Evolutionary conservation across 2,329 filamentous ascomycete genomes (phyloP), one percentile per base, ranked within the genome.

Genomic region (Sclerotinia trifoliorum): DNA sequence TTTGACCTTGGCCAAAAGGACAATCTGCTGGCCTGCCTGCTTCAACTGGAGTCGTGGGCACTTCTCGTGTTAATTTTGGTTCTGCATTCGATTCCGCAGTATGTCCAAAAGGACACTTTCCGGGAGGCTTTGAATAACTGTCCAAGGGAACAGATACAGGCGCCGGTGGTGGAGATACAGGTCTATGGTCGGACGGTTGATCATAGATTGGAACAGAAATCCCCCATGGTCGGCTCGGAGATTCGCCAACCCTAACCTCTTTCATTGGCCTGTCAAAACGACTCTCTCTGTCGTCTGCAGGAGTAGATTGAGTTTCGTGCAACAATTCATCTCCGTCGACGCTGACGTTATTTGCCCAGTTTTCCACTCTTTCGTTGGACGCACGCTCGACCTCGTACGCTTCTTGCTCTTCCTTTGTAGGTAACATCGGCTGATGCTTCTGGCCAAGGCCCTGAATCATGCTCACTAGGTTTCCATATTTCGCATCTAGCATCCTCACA

Each of bases 381-480:
- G 79, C 80, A 60, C 80, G 81, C 67, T 86, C 84, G 78, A 80
- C 54, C 74, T 80, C 70, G 74, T 80, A 71, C 32, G 70, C 68
- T 32, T 72, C 69, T 49, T 74, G 72, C n/a, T 73, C 73, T 71
- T 85, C 84, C 6, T 82, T 81, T 51, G 85, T 83, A 1, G 91
- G 91, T 39, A 97, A 82, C 87, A 95, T 93, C 7, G 92, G 89
- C 77, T 95, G 91, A 77, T 98, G 94, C 74, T 96, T 92, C 72
- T 90, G 86, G 61, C 93, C 92, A 51, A 98, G 83, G 11, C 93
- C 93, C 78, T 95, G 90, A 70, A 98, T 96, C 94, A 98, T 97
- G 80, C 88, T 96, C 73, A 92, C 93, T 55, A 97, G 82, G 77
- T 90, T 94, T 77, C 76, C 77, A 78, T 97, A 98, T 79, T 97